Percentiles rank a stretch among this genome's conserved stretches.
Conservation (phyloP, 768 basidiomycete genomes). For the Mycena leptocephala region DNA sequence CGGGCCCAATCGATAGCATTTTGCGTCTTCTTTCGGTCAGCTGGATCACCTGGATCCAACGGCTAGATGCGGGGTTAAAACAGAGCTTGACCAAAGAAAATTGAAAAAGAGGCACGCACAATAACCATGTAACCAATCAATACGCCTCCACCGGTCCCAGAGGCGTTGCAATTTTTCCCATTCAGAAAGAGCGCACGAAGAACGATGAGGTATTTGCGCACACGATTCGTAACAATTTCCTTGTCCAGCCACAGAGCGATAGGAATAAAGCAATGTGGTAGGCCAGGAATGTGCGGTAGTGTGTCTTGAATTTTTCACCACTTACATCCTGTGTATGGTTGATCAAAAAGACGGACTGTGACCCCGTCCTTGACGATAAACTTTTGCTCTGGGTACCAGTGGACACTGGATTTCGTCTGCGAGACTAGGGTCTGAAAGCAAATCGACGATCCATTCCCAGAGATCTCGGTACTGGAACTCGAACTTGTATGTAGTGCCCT, state of each 20-base stretch:
- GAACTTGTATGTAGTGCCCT: constrained; percentile 8
- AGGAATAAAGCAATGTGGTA: constrained; percentile 19
- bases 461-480: constrained; percentile 32
- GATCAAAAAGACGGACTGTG: constrained; percentile 17
- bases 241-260: constrained; percentile 17
- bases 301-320: constrained; percentile 29
- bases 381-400: constrained; percentile 29
- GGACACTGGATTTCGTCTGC: constrained; percentile 7
- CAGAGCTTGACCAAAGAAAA: too few relatives aligned
- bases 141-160: constrained; percentile 19
- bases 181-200: neutral
- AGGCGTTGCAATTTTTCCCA: constrained; percentile 4
- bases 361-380: constrained; percentile 11
- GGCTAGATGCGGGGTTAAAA: neutral
- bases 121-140: too few relatives aligned
- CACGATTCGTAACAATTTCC: constrained; percentile 4
- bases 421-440: constrained; percentile 28
- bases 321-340: constrained; percentile 19
- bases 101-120: too few relatives aligned
- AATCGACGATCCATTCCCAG: constrained; percentile 35
- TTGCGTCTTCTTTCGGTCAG: neutral
- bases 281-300: neutral
- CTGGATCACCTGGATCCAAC: neutral
- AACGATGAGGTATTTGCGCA: neutral
- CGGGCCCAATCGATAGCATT: neutral